Evolutionary conservation across 768 basidiomycete genomes (phyloP), one percentile per base, ranked within the genome.

Genomic region (Tylopilus cervinicoccineus): DNA sequence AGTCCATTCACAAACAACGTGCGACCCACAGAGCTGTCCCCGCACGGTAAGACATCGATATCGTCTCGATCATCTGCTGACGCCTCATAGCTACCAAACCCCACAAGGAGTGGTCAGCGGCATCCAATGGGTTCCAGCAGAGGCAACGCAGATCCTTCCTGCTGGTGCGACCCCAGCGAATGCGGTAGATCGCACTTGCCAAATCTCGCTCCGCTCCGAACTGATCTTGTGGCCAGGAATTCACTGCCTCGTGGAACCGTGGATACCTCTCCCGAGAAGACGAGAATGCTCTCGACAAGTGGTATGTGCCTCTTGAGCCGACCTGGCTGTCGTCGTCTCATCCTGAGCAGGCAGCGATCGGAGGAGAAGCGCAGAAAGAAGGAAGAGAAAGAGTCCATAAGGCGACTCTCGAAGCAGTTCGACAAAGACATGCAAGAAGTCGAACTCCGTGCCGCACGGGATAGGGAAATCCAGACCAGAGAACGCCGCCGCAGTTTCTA

Each of bases 41-140:
- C 48, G 86, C 86, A 32, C 88, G 85, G 88, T 86, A 62, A 45
- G 70, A 65, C 37, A 44, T 31, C 19, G n/a, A 27, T 12, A 14
- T 46, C 13, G n/a, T 17, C 27, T 12, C 19, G 44, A 34, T 48
- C 46, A 26, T 41, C 32, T 34, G 48, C 50, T 55, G 29, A 57
- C 47, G 37, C 38, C 38, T 52, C 37, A 31, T 52, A 89, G 88
- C 59, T 90, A 90, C 69, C 80, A 83, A 57, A 88, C 86, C 1
- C 69, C 81, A 10, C 76, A 73, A 56, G 87, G 86, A 7, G 54
- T 86, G 23, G 79, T 89, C 27, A 76, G 69, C 48, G 88, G 88
- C 13, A 78, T 78, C 44, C 78, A 78, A 48, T 78, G 76, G 67
- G 71, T 88, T 23, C 85, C 86, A 17, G 80, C 77, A n/a, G 87